Evolutionary conservation across 2,329 filamentous ascomycete genomes (phyloP), one percentile per base, ranked within the genome.

Genomic region (Pleomassaria siparia): DNA sequence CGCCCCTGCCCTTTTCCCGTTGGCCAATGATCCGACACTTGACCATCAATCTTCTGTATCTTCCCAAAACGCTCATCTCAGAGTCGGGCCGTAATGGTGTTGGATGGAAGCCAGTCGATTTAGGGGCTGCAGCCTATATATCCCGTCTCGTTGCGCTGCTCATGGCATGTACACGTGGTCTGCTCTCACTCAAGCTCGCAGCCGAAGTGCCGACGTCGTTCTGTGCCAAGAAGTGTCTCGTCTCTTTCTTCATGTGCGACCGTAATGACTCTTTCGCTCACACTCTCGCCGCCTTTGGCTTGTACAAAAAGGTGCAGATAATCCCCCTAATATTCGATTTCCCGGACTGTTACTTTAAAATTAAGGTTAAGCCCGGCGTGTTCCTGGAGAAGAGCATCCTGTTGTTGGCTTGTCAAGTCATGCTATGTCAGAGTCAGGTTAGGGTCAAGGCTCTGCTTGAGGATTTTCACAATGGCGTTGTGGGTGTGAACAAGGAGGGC

Each of bases 41-140:
- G 4, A 47, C 51, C 28, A 49, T 70, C 43, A 63, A 69, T 22
- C 50, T 66, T 11, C 37, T 69, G 1, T 66, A 60, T 51, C 62
- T 55, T 46, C 58, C 56, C 13, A 24, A 32, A 13, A 43, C 28
- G 3, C 25, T 49, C 7, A 44, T 21, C 11, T 47, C 42, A 7
- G 12, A 33, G 4, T 37, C 43, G 3, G 30, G 32, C 12, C 18
- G 8, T 5, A 29, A 29, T 9, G 22, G 29, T n/a, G 47, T 41
- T 5, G 46, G 51, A 2, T 58, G 61, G 58, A 56, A 51, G 20
- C 56, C 54, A 18, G 42, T 49, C 2, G 57, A 50, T 20, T 44
- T 47, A 0, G 58, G 50, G 2, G 61, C 59, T 16, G 47, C 56
- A 9, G 58, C 60, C 20, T 66, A 66, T 32, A 43, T 52, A 7